Percentiles rank a stretch among this genome's conserved stretches.
phyloP scores from a whole-genome alignment of 2,329 filamentous ascomycete genomes.

The Hymenotorrendiella dingleyae region DNA sequence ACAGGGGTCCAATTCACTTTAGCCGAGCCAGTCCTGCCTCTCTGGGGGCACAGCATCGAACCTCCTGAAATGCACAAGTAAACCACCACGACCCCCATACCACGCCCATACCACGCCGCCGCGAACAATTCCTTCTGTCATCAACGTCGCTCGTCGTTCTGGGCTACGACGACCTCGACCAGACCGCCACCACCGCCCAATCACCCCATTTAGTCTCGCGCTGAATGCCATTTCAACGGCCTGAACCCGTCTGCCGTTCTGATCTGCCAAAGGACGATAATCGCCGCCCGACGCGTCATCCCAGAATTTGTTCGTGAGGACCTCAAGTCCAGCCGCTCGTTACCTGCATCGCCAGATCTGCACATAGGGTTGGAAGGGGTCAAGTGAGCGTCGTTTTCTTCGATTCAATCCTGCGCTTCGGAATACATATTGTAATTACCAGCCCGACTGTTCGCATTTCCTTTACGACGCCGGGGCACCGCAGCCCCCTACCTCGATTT shows the following conservation, averaged over 20 bases:
- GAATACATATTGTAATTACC: constrained; percentile 25
- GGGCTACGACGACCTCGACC: constrained; percentile 1
- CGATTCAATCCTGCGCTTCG: constrained; percentile 22
- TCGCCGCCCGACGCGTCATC: constrained; percentile 20
- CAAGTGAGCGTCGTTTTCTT: constrained; percentile 9
- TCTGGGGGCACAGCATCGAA: no score
- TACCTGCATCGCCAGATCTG: constrained; percentile 18
- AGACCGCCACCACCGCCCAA: constrained; percentile 4
- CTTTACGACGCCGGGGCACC: constrained; percentile 9
- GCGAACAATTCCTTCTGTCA: neutral
- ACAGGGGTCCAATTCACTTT: no score
- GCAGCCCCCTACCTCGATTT: constrained; percentile 23
- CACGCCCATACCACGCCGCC: no score
- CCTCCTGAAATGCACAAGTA: no score
- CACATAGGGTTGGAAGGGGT: constrained; percentile 17
- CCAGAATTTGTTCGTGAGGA: constrained; percentile 24
- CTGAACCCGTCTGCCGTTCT: constrained; percentile 18
- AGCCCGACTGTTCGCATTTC: constrained; percentile 9
- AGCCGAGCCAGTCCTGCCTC: no score
- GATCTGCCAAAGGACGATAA: constrained; percentile 16
- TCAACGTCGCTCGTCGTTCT: constrained; percentile 9
- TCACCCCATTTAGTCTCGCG: constrained; percentile 1
- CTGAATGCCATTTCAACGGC: constrained; percentile 19
- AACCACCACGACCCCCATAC: no score
- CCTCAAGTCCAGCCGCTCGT: constrained; percentile 30